Evolutionary conservation across 2,329 filamentous ascomycete species (phyloP).

Genomic region (Alternaria atra): DNA sequence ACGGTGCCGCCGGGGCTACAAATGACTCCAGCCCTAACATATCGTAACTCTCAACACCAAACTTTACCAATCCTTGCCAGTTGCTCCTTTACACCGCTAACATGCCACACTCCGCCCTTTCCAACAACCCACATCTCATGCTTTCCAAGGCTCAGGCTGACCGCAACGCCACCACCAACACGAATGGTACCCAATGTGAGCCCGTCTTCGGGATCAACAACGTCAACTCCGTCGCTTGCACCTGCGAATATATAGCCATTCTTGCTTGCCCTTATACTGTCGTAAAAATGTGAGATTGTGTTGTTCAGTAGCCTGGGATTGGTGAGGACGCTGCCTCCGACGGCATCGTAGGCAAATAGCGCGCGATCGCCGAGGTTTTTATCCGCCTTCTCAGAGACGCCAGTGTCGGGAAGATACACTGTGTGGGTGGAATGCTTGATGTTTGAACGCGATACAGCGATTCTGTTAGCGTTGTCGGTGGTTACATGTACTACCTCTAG

Average conservation of each 20-base stretch:
- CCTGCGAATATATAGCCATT: slow-evolving; percentile 20
- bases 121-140: background rate
- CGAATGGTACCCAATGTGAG: slow-evolving; percentile 20
- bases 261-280: background rate
- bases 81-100: slow-evolving; percentile 9
- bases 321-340: slow-evolving; percentile 9
- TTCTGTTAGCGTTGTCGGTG: too few relatives aligned
- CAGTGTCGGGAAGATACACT: background rate
- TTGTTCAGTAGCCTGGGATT: slow-evolving; percentile 23
- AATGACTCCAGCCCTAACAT: background rate
- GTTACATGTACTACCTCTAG: too few relatives aligned
- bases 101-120: background rate
- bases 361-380: slow-evolving; percentile 18
- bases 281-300: slow-evolving; percentile 20
- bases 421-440: too few relatives aligned
- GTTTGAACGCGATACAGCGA: too few relatives aligned
- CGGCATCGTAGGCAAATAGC: slow-evolving; percentile 19
- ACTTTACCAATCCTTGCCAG: background rate
- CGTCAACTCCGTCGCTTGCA: slow-evolving; percentile 23
- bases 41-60: background rate
- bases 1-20: background rate
- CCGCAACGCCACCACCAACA: slow-evolving; percentile 22
- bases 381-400: background rate
- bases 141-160: slow-evolving; percentile 16
- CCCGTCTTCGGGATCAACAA: slow-evolving; percentile 20